Evolutionary conservation across 495 filamentous ascomycete genomes (phyloP).

Genomic region (Podospora fimiseda): DNA sequence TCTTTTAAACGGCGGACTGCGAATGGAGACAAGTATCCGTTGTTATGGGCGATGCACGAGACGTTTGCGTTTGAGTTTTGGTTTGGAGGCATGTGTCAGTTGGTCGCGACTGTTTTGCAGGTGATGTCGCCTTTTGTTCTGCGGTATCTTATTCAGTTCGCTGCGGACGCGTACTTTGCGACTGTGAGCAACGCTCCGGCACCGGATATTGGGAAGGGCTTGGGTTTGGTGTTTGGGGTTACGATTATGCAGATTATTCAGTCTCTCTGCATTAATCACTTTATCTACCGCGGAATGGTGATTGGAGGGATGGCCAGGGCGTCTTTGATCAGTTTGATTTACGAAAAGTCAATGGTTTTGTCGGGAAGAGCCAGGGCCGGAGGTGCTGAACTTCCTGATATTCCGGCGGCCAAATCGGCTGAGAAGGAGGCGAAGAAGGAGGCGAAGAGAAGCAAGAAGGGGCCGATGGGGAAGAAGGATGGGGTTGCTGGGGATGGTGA

Average conservation of each 20-base stretch:
- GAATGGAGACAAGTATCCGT: constrained; percentile 63
- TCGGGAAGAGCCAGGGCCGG: constrained; percentile 74
- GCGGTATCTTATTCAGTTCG: constrained; percentile 72
- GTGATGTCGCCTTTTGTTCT: constrained; percentile 69
- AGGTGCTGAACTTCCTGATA: constrained; percentile 34
- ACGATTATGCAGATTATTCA: constrained; percentile 68
- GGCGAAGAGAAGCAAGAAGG: constrained; percentile 29
- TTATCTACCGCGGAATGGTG: constrained; percentile 75
- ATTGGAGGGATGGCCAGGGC: constrained; percentile 71
- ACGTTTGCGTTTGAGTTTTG: constrained; percentile 82
- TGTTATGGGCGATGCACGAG: constrained; percentile 78
- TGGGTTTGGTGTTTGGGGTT: constrained; percentile 72
- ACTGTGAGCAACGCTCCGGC: constrained; percentile 42
- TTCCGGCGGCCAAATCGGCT: constrained; percentile 30
- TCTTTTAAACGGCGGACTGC: constrained; percentile 61
- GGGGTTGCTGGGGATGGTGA: constrained; percentile 57
- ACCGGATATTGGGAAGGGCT: constrained; percentile 58
- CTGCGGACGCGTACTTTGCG: constrained; percentile 66
- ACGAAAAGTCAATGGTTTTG: constrained; percentile 76
- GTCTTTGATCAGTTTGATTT: constrained; percentile 67
- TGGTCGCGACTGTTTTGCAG: constrained; percentile 62
- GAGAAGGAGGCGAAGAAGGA: constrained; percentile 28
- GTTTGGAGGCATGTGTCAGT: constrained; percentile 68
- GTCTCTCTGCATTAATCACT: constrained; percentile 70
- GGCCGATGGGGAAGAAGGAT: constrained; percentile 29